Conservation (phyloP, 352 stramenopile species). For the Pythium oligandrum region DNA sequence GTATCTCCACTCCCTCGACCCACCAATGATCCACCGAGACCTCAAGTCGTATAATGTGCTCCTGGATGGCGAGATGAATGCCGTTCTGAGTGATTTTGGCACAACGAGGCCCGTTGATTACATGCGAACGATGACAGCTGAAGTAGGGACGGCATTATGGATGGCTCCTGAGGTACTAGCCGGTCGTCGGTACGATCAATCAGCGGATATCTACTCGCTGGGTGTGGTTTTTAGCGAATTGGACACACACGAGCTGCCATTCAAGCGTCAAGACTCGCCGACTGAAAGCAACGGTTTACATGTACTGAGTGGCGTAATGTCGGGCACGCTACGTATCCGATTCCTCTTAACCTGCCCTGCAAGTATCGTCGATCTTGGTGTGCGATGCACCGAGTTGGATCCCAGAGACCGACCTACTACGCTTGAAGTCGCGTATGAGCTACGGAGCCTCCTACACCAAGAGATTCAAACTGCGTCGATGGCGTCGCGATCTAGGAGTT, state of each 20-base stretch:
- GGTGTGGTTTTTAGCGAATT: not conserved
- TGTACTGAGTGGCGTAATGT: conserved; percentile 2
- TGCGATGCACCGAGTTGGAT: conserved; percentile 22
- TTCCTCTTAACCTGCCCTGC: conserved; percentile 20
- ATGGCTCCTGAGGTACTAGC: not conserved
- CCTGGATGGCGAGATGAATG: not conserved
- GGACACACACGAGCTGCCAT: conserved; percentile 26
- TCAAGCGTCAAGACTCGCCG: conserved; percentile 13
- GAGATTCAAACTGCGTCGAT: too few species aligned
- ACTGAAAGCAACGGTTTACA: conserved; percentile 8
- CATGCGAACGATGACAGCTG: conserved; percentile 16
- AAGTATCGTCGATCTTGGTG: conserved; percentile 14
- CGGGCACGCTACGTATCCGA: conserved; percentile 9
- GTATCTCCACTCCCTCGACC: conserved; percentile 16
- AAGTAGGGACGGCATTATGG: not conserved
- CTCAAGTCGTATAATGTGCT: conserved; percentile 11
- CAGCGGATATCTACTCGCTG: not conserved
- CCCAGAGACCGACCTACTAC: conserved; percentile 15
- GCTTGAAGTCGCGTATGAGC: conserved; percentile 20
- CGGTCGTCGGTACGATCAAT: not conserved
- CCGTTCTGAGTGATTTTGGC: conserved; percentile 14
- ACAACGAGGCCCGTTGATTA: conserved; percentile 3
- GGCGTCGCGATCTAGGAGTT: too few species aligned
- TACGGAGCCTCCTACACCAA: conserved; percentile 1
- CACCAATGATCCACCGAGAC: conserved; percentile 11